Evolutionary conservation across 1,284 basidiomycete genomes (phyloP), one percentile per base, ranked within the genome.

Genomic region (Leccinum angustisporum): DNA sequence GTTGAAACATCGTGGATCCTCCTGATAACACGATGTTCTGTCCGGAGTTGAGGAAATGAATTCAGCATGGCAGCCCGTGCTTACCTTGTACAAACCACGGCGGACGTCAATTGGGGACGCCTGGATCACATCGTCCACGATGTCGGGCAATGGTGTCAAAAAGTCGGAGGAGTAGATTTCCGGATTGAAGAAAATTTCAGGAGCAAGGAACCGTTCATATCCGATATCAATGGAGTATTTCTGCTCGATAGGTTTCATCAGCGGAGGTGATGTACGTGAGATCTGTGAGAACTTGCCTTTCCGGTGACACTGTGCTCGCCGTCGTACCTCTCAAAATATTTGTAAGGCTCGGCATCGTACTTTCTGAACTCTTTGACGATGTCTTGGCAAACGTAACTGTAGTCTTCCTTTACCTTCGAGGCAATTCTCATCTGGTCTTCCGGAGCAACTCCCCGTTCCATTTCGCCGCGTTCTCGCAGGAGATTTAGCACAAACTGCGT

Each of bases 161-260:
- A 98, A 99, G 78, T 99, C 97, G 54, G 95, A 97, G 0, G 94
- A 97, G 76, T 92, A 94, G 70, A 99, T 98, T 76, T 99, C 97
- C 11, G 97, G 97, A 79, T 99, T 99, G 86, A 99, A 99, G 82
- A 99, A 98, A 75, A 99, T 97, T 76, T 99, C 97, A 5, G 97
- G 95, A 0, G 97, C 97, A 46, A 99, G 87, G 86, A 99, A 99
- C 40, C 97, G 94, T 78, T 99, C 97, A 78, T 98, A 99, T 21
- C 97, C 97, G 63, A 99, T 88, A 72, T 99, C 97, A 54, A 99
- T 82, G 57, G 82, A 75, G 77, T 97, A 97, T 87, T 92, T 90
- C 90, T 95, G 74, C 21, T 52, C 16, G 10, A 33, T 31, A 27
- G 3, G 1, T 21, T 40, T 4, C 10, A 57, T 67, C n/a, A 61